A percentile compares a stretch with the other conserved stretches of the same genome.
These are phyloP conservation scores for Hanseniaspora lindneri DNA, from an alignment of 805 yeast genomes.

Conservation along the genomic window DNA sequence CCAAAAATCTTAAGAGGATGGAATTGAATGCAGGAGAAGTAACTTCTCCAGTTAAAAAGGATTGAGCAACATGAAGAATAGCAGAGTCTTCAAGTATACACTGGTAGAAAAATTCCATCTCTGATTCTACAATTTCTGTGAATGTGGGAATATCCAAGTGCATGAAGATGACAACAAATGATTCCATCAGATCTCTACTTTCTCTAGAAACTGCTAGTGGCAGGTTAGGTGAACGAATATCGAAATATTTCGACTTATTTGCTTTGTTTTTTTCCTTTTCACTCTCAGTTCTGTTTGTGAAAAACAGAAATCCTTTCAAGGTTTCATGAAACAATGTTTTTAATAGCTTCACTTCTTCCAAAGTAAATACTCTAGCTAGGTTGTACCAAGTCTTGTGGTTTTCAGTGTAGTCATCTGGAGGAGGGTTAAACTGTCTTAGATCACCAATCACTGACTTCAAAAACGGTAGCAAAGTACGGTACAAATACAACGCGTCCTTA, in stretches of 20 bases:
- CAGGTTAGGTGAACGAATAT: conserved; percentile 65
- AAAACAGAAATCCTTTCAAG: conserved; percentile 65
- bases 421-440: conserved; percentile 78
- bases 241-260: conserved; percentile 33
- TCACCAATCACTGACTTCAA: conserved; percentile 83
- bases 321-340: conserved; percentile 74
- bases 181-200: conserved; percentile 91
- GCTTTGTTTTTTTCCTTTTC: not conserved
- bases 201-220: conserved; percentile 85
- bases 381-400: conserved; percentile 64
- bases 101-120: conserved; percentile 64
- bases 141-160: conserved; percentile 93
- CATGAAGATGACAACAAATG: conserved; percentile 83
- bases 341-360: conserved; percentile 71
- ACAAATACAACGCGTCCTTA: conserved; percentile 77
- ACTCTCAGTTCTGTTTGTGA: conserved; percentile 36
- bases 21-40: conserved; percentile 89
- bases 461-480: conserved; percentile 80
- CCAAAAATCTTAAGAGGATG: conserved; percentile 62
- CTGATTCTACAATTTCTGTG: conserved; percentile 77
- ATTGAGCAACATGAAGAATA: conserved; percentile 80
- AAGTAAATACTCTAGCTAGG: conserved; percentile 68
- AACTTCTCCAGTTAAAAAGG: conserved; percentile 85
- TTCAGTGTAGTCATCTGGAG: conserved; percentile 44
- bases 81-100: conserved; percentile 76